Percentiles rank a stretch among this genome's conserved stretches.
These are phyloP conservation scores for Globisporangium megalacanthum DNA, from an alignment of 352 stramenopile genomes.

Conservation along the genomic window DNA sequence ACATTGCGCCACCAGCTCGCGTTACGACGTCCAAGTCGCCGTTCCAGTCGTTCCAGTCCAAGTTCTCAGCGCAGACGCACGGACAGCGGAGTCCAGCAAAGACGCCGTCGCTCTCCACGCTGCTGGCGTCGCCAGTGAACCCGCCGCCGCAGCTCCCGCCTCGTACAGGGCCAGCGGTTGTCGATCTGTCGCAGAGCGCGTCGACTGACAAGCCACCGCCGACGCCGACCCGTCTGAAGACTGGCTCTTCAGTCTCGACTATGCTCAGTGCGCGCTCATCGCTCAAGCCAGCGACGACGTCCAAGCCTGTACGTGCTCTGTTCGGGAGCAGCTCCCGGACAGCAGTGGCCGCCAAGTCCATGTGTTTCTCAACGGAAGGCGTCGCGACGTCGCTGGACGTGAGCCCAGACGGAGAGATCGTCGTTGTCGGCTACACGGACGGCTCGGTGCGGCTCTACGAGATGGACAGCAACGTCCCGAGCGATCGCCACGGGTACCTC, in stretches of 20 bases:
- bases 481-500: constrained; percentile 74
- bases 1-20: constrained; percentile 23
- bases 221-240: constrained; percentile 32
- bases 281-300: constrained; percentile 12
- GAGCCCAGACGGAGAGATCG: constrained; percentile 69
- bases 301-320: constrained; percentile 47
- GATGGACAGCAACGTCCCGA: constrained; percentile 80
- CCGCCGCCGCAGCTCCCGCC: constrained; percentile 13
- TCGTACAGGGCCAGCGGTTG: constrained; percentile 24
- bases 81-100: constrained; percentile 11
- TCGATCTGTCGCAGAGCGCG: constrained; percentile 23
- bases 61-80: constrained; percentile 22
- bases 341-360: constrained; percentile 51
- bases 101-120: constrained; percentile 3
- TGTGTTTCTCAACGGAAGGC: constrained; percentile 77
- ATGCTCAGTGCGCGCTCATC: constrained; percentile 1
- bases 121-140: constrained; percentile 14
- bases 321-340: constrained; percentile 26
- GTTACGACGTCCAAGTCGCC: constrained; percentile 52
- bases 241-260: constrained; percentile 1
- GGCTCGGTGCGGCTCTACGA: constrained; percentile 76
- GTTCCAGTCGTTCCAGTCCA: constrained; percentile 79
- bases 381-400: constrained; percentile 73
- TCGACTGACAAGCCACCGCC: constrained; percentile 14
- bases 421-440: constrained; percentile 79